A percentile compares a stretch with the other conserved stretches of the same genome.
Conservation (phyloP, 169 alveolate species). For the Cryptosporidium bovis region DNA sequence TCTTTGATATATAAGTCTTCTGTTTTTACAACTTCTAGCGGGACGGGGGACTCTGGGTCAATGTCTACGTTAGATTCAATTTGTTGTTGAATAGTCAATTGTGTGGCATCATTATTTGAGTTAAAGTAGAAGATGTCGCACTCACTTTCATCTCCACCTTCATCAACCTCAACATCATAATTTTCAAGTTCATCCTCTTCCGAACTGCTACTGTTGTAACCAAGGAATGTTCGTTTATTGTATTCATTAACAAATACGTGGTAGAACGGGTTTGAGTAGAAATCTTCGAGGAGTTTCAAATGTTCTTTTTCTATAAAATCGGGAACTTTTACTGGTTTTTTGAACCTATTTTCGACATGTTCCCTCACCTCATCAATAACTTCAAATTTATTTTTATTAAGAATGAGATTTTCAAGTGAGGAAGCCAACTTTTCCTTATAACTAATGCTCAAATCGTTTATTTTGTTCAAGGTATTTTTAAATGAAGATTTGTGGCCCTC, state of each 20-base stretch:
- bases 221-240: conserved; percentile 17
- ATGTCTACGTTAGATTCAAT: conserved; percentile 2
- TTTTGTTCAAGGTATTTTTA: conserved; percentile 7
- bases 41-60: neutral
- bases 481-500: neutral
- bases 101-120: neutral
- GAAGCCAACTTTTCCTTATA: conserved; percentile 1
- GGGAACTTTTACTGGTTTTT: conserved; percentile 47
- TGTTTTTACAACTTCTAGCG: conserved; percentile 12
- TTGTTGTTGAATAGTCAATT: neutral
- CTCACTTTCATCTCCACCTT: neutral
- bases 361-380: conserved; percentile 20
- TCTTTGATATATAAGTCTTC: conserved; percentile 36
- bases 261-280: conserved; percentile 72
- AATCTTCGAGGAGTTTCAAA: conserved; percentile 45
- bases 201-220: neutral
- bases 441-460: neutral
- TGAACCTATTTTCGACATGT: conserved; percentile 24
- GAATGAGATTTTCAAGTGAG: conserved; percentile 41
- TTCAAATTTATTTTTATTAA: conserved; percentile 10
- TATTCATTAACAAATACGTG: conserved; percentile 58
- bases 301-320: conserved; percentile 51
- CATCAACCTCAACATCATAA: conserved; percentile 30
- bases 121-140: neutral
- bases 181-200: conserved; percentile 20